Percentiles rank a stretch among this genome's conserved stretches.
Conservation (phyloP, 1,284 basidiomycete species). For the Mycena sp. region DNA sequence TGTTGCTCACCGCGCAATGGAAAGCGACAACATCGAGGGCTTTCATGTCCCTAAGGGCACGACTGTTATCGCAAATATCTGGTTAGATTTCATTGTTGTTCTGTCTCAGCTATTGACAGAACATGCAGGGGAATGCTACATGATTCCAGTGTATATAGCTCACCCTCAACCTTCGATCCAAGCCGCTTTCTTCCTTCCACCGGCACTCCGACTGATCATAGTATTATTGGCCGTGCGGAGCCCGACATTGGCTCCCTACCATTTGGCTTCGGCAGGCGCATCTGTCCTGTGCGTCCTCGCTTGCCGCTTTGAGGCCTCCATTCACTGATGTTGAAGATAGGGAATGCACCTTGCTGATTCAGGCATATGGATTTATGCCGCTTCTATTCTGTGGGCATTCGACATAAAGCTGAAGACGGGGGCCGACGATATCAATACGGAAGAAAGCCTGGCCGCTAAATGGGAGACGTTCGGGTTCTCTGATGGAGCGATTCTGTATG, state of each 20-base stretch:
- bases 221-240: neutral
- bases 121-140: neutral
- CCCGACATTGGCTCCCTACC: neutral
- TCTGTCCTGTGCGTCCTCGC: neutral
- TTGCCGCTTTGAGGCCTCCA: neutral
- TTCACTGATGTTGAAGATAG: neutral
- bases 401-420: neutral
- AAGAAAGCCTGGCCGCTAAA: neutral
- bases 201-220: neutral
- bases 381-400: neutral
- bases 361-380: neutral
- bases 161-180: neutral
- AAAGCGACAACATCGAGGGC: neutral
- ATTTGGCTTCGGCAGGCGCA: neutral
- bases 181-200: neutral
- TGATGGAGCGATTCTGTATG: neutral
- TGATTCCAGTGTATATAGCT: neutral
- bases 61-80: conserved; percentile 4
- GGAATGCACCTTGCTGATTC: conserved; percentile 3
- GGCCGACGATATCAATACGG: neutral
- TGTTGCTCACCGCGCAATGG: neutral
- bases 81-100: neutral
- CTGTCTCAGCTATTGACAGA: neutral
- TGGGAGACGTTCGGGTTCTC: neutral
- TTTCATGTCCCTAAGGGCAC: neutral